A percentile compares a stretch with the other conserved stretches of the same genome.
phyloP scores from a whole-genome alignment of 208 protist genomes.

The Trichomonas tenax region DNA sequence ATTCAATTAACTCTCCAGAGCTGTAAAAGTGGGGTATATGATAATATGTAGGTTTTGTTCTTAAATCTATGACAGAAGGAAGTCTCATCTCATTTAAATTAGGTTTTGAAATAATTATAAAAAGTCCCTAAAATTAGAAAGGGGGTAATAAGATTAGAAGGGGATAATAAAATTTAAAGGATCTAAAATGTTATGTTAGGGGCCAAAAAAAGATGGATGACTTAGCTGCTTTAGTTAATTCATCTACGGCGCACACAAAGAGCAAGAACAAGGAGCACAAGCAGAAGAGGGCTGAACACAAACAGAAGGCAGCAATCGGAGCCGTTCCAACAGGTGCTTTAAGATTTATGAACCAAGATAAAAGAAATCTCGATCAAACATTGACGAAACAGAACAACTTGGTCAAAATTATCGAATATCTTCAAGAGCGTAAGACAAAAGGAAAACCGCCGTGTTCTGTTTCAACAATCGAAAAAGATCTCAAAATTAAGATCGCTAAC shows the following conservation, averaged over 20 bases:
- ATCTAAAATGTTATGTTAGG: too few relatives aligned
- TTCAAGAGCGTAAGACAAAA: neutral
- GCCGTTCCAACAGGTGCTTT: neutral
- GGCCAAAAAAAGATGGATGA: neutral
- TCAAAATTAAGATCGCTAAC: neutral
- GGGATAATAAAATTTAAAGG: too few relatives aligned
- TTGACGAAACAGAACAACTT: neutral
- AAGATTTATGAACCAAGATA: neutral
- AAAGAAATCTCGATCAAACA: neutral
- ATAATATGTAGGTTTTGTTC: too few relatives aligned
- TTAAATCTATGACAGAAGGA: too few relatives aligned
- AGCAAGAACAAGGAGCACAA: neutral
- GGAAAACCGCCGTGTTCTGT: neutral
- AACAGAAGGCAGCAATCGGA: neutral
- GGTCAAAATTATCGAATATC: neutral
- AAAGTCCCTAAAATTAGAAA: too few relatives aligned
- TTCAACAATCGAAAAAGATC: neutral
- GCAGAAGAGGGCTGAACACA: neutral
- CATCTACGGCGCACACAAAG: neutral
- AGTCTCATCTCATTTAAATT: too few relatives aligned
- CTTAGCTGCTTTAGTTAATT: neutral
- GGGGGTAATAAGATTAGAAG: too few relatives aligned
- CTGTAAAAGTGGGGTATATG: too few relatives aligned
- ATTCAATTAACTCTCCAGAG: too few relatives aligned
- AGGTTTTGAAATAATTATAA: too few relatives aligned